Base-by-base conservation (phyloP, 306 rosid genomes). In the Rosa persica region DNA sequence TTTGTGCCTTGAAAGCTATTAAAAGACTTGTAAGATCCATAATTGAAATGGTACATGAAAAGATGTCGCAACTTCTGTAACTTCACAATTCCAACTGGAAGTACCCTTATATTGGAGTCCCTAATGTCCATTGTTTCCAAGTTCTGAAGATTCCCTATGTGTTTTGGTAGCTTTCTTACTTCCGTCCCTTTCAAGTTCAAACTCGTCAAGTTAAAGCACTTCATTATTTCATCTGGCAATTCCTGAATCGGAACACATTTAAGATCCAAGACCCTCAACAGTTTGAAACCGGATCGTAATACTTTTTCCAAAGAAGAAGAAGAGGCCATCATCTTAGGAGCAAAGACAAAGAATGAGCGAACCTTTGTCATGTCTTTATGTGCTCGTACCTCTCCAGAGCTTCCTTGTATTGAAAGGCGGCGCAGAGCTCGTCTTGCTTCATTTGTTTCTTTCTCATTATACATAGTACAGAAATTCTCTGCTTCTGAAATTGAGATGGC, bases 101-200 rank as follows among this genome's bases (percentile, higher is more conserved):
- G 81, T 11, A 8, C 20, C 43, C 72, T n/a, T 46, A 77, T 48
- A 30, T 72, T 48, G 60, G 77, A 48, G 19, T 73, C 23, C 27
- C 65, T 34, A 16, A 79, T 73, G 30, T 82, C 80, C 23, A 85
- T 20, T 22, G 81, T 73, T 11, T 73, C 73, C 0, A 86, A 42
- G 20, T 62, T 70, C 3, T 9, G 51, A 30, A 80, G 76, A 16
- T 80, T 82, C 8, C 76, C 62, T 5, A 86, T 77, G 64, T 66
- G 76, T 66, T 38, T 55, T 0, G 87, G 86, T 22, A 83, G 68
- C 15, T 16, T 34, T n/a, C 8, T 70, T 2, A 80, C 51, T n/a
- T 38, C 36, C 0, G 81, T 77, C 1, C 60, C 67, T 62, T 48
- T 83, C 12, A 86, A 42, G 20, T 46, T 83, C 55, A 83, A 80